A percentile compares a stretch with the other conserved stretches of the same genome.
phyloP scores from a whole-genome alignment of 169 alveolate genomes.

The Plasmodium knowlesi region DNA sequence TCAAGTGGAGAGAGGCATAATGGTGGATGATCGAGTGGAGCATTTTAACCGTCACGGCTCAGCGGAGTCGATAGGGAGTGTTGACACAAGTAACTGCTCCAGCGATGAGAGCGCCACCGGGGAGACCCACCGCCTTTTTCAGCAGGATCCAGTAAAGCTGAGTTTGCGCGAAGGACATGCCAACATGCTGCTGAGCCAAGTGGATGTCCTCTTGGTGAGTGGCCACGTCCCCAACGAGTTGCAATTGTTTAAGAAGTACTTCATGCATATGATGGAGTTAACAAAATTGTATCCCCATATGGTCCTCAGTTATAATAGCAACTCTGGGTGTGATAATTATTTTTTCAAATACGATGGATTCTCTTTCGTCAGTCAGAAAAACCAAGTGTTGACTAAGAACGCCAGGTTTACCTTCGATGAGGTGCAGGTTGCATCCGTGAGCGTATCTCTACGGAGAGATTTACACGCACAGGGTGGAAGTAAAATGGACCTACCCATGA shows the following conservation, averaged over 20 bases:
- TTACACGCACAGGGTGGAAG: not conserved
- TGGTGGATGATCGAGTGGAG: not conserved
- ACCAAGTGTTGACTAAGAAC: conserved; percentile 54
- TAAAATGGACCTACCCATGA: not conserved
- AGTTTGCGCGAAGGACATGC: not conserved
- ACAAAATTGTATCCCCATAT: conserved; percentile 33
- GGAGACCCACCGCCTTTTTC: not conserved
- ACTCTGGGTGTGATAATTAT: conserved; percentile 66
- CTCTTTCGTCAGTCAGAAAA: conserved; percentile 32
- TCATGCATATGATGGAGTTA: conserved; percentile 40
- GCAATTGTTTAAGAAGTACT: conserved; percentile 45
- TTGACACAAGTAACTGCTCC: not conserved
- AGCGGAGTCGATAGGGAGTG: not conserved
- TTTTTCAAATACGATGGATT: conserved; percentile 71
- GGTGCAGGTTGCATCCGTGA: conserved; percentile 63
- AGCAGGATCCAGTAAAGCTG: conserved; percentile 9
- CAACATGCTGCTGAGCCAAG: not conserved
- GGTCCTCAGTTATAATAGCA: conserved; percentile 39
- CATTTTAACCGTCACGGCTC: not conserved
- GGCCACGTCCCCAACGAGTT: conserved; percentile 57
- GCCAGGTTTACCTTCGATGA: conserved; percentile 62
- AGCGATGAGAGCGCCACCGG: not conserved
- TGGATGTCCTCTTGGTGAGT: conserved; percentile 53
- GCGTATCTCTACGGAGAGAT: not conserved
- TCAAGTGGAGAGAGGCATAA: not conserved